Conservation (phyloP, 2,329 filamentous ascomycete species). For the Capronia epimyces region DNA sequence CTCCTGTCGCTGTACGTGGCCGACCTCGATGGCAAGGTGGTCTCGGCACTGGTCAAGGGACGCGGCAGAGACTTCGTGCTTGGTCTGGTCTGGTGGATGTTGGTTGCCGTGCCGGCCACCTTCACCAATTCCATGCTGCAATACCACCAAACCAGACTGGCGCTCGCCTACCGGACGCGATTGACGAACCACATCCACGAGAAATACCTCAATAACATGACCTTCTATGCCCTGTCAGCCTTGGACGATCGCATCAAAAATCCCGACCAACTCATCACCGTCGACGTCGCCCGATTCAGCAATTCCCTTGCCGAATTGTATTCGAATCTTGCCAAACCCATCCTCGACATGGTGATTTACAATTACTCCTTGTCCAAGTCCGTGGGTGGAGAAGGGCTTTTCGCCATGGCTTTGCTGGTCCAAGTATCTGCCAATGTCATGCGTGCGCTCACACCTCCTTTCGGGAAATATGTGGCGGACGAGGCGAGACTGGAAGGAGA, state of each 20-base stretch:
- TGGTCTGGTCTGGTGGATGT: conserved; percentile 95
- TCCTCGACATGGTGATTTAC: conserved; percentile 94
- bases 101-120: conserved; percentile 89
- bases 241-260: conserved; percentile 98
- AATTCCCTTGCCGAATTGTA: conserved; percentile 93
- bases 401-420: conserved; percentile 91
- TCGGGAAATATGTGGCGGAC: conserved; percentile 95
- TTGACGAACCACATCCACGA: conserved; percentile 94
- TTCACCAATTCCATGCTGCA: conserved; percentile 99
- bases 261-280: conserved; percentile 92
- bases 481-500: conserved; percentile 92
- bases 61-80: conserved; percentile 84
- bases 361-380: conserved; percentile 89
- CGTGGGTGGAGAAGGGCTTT: conserved; percentile 91
- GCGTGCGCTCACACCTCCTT: conserved; percentile 89
- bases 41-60: conserved; percentile 86
- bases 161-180: conserved; percentile 84
- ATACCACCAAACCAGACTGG: conserved; percentile 93
- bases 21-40: conserved; percentile 82
- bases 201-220: conserved; percentile 94
- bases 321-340: conserved; percentile 89
- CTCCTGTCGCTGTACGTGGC: conserved; percentile 93
- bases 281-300: conserved; percentile 93
- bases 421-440: conserved; percentile 89
- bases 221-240: conserved; percentile 92